Conservation (phyloP, 1,139 yeast genomes). For the Taphrina flavorubra region DNA sequence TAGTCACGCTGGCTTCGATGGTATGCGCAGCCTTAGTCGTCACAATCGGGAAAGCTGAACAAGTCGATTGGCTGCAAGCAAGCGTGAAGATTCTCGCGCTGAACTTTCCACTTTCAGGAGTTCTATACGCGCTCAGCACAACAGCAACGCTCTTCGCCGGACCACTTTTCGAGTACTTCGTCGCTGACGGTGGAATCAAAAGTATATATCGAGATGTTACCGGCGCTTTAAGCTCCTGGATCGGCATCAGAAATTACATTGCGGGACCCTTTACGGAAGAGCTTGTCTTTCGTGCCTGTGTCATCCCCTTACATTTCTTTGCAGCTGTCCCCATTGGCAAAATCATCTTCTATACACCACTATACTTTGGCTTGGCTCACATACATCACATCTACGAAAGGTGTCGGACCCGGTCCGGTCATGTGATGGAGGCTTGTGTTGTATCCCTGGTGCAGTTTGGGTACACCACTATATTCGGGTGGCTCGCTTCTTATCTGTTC, state of each 20-base stretch:
- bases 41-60: slow-evolving; percentile 52
- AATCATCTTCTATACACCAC: slow-evolving; percentile 61
- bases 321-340: slow-evolving; percentile 48
- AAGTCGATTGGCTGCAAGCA: slow-evolving; percentile 37
- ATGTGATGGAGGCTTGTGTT: slow-evolving; percentile 55
- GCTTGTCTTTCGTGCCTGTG: slow-evolving; percentile 71
- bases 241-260: slow-evolving; percentile 44
- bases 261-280: slow-evolving; percentile 90
- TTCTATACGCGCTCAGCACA: slow-evolving; percentile 49
- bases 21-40: slow-evolving; percentile 48
- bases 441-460: slow-evolving; percentile 63
- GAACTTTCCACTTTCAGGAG: slow-evolving; percentile 44
- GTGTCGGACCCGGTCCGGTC: slow-evolving; percentile 19
- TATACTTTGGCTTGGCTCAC: slow-evolving; percentile 89
- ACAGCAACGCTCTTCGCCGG: slow-evolving; percentile 59
- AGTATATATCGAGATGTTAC: slow-evolving; percentile 42
- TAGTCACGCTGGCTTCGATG: slow-evolving; percentile 53
- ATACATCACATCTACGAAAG: slow-evolving; percentile 75
- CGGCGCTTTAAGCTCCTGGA: slow-evolving; percentile 47
- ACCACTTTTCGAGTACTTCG: slow-evolving; percentile 59
- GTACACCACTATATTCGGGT: slow-evolving; percentile 83
- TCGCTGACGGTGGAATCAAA: slow-evolving; percentile 48
- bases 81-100: slow-evolving; percentile 44
- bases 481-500: slow-evolving; percentile 68
- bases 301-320: slow-evolving; percentile 57